phyloP scores from a whole-genome alignment of 495 filamentous ascomycete genomes.

The Penicillium diatomitis region DNA sequence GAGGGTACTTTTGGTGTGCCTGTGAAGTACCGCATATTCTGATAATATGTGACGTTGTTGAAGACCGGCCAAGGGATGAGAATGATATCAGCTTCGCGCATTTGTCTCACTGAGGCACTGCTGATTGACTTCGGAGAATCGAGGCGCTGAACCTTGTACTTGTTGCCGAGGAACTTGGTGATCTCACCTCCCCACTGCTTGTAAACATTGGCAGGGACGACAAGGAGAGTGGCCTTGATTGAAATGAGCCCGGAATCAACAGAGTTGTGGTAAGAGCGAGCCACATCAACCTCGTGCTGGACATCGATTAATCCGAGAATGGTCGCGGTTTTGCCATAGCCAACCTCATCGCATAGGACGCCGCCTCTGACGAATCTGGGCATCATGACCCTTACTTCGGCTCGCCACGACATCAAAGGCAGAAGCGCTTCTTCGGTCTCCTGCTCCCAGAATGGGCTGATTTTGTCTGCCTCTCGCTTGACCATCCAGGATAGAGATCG shows the following conservation, averaged over 20 bases:
- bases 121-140: conserved; percentile 18
- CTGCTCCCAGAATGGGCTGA: conserved; percentile 45
- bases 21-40: conserved; percentile 41
- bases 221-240: conserved; percentile 57
- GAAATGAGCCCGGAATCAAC: conserved; percentile 30
- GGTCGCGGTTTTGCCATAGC: conserved; percentile 77
- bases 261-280: background rate
- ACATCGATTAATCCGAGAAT: conserved; percentile 55
- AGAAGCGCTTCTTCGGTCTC: conserved; percentile 63
- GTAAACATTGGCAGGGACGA: conserved; percentile 54
- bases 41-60: conserved; percentile 35
- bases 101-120: conserved; percentile 22
- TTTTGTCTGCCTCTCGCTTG: conserved; percentile 42
- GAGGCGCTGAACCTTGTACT: conserved; percentile 38
- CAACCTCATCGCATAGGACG: conserved; percentile 66
- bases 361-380: conserved; percentile 50
- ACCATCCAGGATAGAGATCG: conserved; percentile 60
- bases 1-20: conserved; percentile 35
- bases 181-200: conserved; percentile 61
- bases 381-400: conserved; percentile 42
- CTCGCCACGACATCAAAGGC: conserved; percentile 48
- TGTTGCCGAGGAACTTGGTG: conserved; percentile 42
- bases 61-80: conserved; percentile 44
- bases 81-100: conserved; percentile 48
- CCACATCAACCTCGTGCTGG: conserved; percentile 19